Evolutionary conservation across 169 alveolate genomes (phyloP), one percentile per base, ranked within the genome.

Genomic region (Theileria annulata): DNA sequence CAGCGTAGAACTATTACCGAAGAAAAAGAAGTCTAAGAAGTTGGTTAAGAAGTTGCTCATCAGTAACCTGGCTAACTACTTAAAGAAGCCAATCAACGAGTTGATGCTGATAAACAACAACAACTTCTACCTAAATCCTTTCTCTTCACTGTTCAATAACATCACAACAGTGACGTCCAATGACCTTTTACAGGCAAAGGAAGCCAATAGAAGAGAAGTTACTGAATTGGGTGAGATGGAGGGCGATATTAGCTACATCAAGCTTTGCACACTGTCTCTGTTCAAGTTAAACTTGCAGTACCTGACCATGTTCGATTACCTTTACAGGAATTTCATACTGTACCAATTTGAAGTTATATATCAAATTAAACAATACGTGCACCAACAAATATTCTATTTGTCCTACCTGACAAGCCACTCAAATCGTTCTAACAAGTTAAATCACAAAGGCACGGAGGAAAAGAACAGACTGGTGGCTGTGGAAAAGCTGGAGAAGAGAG

Each of bases 241-340:
- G 31, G 66, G 31, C 0, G 66, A 56, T 58, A 25, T 25, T 19
- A 80, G 54, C 37, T 80, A 80, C 71, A 35, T 83, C 2, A 75
- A 75, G 23, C 58, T 76, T 2, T 75, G 85, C 12, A 73, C 90
- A 0, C 31, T 83, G 35, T 87, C 96, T 3, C 88, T 95, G 69
- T 96, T 96, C 72, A 96, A 96, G 84, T 85, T 96, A 85, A 94
- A 94, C 73, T 86, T 92, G 71, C 96, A 95, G 79, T 96, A 94
- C 81, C 87, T 96, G 71, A 92, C 97, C 19, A 74, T 96, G 74
- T 95, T 92, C 79, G 98, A 96, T 83, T 95, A 94, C 83, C 77
- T 96, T 64, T 88, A 92, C 78, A 90, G 97, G 28, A 96, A 95
- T 79, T 96, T 93, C 85, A 87, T 90, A 25, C 92, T 96, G 69